phyloP scores from a whole-genome alignment of 257 asterid species.

The Fraxinus pennsylvanica region DNA sequence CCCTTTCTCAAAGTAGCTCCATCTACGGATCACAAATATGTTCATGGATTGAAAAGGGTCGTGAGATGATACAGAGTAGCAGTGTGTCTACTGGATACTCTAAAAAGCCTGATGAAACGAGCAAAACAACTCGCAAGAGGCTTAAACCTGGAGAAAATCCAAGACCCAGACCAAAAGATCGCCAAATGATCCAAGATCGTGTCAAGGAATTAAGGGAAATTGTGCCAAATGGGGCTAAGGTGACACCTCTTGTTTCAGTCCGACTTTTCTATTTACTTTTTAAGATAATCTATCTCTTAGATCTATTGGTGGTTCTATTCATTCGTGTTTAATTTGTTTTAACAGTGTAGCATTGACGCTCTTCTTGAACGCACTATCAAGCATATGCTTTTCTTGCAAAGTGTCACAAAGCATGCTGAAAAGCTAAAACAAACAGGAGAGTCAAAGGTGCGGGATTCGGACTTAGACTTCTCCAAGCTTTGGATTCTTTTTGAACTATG shows the following conservation, averaged over 20 bases:
- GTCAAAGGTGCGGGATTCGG: slow-evolving; percentile 49
- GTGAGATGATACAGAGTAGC: slow-evolving; percentile 40
- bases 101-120: slow-evolving; percentile 46
- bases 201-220: slow-evolving; percentile 81
- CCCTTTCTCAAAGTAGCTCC: slow-evolving; percentile 51
- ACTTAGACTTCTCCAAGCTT: slow-evolving; percentile 1
- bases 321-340: slow-evolving; percentile 16
- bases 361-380: slow-evolving; percentile 78
- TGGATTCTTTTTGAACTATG: not conserved
- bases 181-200: slow-evolving; percentile 95
- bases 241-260: slow-evolving; percentile 17
- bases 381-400: slow-evolving; percentile 84
- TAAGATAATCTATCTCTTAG: not conserved
- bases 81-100: slow-evolving; percentile 57
- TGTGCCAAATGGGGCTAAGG: slow-evolving; percentile 82
- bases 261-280: slow-evolving; percentile 2
- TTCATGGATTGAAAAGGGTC: slow-evolving; percentile 56
- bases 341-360: slow-evolving; percentile 88
- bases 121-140: slow-evolving; percentile 67
- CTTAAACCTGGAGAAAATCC: slow-evolving; percentile 79
- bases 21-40: slow-evolving; percentile 55
- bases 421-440: slow-evolving; percentile 69
- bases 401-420: slow-evolving; percentile 75
- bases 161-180: slow-evolving; percentile 80
- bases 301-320: slow-evolving; percentile 7